Evolutionary conservation across 495 filamentous ascomycete genomes (phyloP).

Genomic region (Lentithecium fluviatile): DNA sequence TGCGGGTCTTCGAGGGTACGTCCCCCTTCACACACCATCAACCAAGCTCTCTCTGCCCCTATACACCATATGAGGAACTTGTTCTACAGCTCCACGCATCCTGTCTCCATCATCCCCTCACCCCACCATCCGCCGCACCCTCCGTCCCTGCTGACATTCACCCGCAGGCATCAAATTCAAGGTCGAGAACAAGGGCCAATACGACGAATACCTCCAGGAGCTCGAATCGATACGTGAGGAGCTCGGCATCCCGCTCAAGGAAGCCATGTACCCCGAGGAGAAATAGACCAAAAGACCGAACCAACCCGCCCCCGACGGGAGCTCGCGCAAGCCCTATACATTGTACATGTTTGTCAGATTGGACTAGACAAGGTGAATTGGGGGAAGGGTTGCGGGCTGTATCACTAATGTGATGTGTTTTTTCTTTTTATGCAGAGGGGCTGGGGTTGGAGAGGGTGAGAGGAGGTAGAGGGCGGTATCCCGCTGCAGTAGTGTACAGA

Average conservation of each 20-base stretch:
- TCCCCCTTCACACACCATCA: conserved; percentile 9
- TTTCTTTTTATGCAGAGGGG: neutral
- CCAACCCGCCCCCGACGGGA: neutral
- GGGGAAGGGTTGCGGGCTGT: conserved; percentile 1
- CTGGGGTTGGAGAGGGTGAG: neutral
- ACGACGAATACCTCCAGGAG: conserved; percentile 93
- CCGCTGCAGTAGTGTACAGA: conserved; percentile 28
- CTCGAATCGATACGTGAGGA: conserved; percentile 92
- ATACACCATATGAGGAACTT: too few species aligned
- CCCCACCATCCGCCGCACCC: neutral
- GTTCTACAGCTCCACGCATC: neutral
- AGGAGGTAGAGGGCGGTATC: conserved; percentile 16
- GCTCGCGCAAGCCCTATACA: neutral
- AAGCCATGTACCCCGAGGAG: conserved; percentile 87
- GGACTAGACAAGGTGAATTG: neutral
- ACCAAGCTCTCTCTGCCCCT: too few species aligned
- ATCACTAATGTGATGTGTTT: conserved; percentile 9
- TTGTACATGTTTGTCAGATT: neutral
- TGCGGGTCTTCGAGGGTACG: conserved; percentile 95
- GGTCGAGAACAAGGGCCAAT: conserved; percentile 96
- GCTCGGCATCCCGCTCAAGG: conserved; percentile 85
- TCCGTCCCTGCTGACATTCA: conserved; percentile 9
- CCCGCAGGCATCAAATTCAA: conserved; percentile 91
- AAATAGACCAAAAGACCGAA: neutral
- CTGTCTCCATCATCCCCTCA: neutral